Conservation (phyloP, 1,284 basidiomycete genomes). For the Sutorius eximius region DNA sequence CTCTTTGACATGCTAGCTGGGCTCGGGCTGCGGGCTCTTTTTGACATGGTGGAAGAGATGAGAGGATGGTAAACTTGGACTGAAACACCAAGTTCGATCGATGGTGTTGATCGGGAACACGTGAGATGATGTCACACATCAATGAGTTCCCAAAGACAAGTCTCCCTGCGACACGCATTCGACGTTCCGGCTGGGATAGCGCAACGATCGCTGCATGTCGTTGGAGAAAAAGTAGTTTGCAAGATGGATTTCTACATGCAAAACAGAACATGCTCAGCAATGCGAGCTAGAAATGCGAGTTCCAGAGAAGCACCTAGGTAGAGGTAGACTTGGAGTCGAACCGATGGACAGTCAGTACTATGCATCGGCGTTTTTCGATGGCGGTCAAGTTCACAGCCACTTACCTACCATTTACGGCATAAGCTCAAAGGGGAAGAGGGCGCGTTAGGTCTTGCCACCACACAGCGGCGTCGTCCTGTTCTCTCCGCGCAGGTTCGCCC, state of each 20-base stretch:
- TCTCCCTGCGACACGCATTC: neutral
- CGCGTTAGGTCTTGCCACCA: constrained; percentile 36
- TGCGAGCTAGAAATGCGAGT: neutral
- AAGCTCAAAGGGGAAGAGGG: constrained; percentile 23
- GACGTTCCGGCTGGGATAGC: too few species aligned
- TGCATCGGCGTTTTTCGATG: too few species aligned
- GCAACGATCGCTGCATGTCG: too few species aligned
- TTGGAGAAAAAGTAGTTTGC: neutral
- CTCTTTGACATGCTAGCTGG: constrained; percentile 20
- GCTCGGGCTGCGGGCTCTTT: constrained; percentile 21
- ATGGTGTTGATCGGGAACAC: constrained; percentile 19
- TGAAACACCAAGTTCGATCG: constrained; percentile 12
- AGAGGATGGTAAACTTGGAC: constrained; percentile 4
- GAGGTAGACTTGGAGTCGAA: neutral
- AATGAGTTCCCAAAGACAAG: neutral
- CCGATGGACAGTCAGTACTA: too few species aligned
- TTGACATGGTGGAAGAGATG: constrained; percentile 17
- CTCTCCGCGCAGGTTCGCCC: constrained; percentile 11
- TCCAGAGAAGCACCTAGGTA: neutral
- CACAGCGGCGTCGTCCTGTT: constrained; percentile 23
- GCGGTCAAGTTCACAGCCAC: constrained; percentile 28
- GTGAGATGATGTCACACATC: constrained; percentile 27
- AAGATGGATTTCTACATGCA: neutral
- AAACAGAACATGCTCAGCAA: neutral
- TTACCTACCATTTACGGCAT: constrained; percentile 33